Conservation (phyloP, 352 stramenopile species). For the Globisporangium apiculatum region DNA sequence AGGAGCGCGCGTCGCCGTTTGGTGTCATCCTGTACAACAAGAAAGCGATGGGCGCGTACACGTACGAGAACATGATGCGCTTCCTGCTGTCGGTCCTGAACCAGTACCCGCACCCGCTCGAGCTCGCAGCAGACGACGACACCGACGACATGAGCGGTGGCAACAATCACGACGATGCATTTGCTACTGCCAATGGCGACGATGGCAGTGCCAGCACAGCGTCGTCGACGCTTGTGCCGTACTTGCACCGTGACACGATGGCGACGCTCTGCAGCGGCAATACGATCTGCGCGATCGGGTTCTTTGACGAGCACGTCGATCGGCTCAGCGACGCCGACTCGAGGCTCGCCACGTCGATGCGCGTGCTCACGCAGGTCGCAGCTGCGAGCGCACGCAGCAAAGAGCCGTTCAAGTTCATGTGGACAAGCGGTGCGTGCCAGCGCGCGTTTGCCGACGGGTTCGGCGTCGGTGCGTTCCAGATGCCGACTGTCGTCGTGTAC, state of each 20-base stretch:
- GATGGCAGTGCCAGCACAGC: slow-evolving; percentile 1
- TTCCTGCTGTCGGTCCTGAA: slow-evolving; percentile 57
- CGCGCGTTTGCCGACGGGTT: slow-evolving; percentile 61
- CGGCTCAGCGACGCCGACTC: slow-evolving; percentile 35
- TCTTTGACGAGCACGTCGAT: slow-evolving; percentile 58
- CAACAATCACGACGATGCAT: background rate
- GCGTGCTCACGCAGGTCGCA: slow-evolving; percentile 36
- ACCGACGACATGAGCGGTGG: background rate
- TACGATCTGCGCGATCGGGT: slow-evolving; percentile 73
- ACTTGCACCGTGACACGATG: slow-evolving; percentile 47
- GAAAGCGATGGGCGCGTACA: slow-evolving; percentile 53
- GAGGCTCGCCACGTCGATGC: slow-evolving; percentile 29
- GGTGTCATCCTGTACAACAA: slow-evolving; percentile 64
- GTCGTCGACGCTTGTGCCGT: slow-evolving; percentile 30
- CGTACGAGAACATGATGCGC: slow-evolving; percentile 58
- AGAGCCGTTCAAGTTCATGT: slow-evolving; percentile 70
- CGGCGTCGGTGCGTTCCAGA: slow-evolving; percentile 61
- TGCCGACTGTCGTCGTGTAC: slow-evolving; percentile 70
- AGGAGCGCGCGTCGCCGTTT: slow-evolving; percentile 26
- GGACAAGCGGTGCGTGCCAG: slow-evolving; percentile 72
- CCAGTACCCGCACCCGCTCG: slow-evolving; percentile 53
- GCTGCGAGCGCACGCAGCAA: slow-evolving; percentile 35
- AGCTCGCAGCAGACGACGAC: slow-evolving; percentile 15
- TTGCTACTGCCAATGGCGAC: background rate
- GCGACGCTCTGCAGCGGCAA: slow-evolving; percentile 40